phyloP scores from a whole-genome alignment of 495 filamentous ascomycete species.

The Patellaria atrata region DNA sequence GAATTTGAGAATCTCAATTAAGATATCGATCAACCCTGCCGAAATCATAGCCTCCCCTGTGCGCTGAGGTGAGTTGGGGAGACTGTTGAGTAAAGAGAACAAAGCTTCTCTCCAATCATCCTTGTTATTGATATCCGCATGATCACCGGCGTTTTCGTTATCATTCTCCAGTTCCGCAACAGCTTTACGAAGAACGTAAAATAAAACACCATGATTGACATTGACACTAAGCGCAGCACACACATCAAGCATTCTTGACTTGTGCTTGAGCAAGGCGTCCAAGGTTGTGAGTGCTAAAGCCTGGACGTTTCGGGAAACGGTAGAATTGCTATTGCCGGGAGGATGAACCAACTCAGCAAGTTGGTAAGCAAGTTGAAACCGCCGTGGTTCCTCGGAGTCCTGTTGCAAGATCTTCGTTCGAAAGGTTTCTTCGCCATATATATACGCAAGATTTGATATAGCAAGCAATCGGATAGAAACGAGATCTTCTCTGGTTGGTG shows the following conservation, averaged over 20 bases:
- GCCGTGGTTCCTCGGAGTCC: conserved; percentile 80
- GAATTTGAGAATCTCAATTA: conserved; percentile 78
- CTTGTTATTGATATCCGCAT: conserved; percentile 42
- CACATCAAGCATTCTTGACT: conserved; percentile 62
- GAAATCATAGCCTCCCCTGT: conserved; percentile 63
- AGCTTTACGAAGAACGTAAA: conserved; percentile 81
- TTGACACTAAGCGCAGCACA: conserved; percentile 77
- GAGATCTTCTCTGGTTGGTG: conserved; percentile 55
- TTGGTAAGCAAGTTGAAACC: conserved; percentile 82
- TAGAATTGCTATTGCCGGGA: conserved; percentile 47
- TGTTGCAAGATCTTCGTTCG: conserved; percentile 71
- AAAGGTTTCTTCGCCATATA: conserved; percentile 65
- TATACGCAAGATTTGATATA: conserved; percentile 82
- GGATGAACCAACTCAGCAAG: conserved; percentile 79
- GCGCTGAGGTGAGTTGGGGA: conserved; percentile 55
- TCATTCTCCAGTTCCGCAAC: conserved; percentile 57
- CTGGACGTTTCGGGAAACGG: conserved; percentile 59
- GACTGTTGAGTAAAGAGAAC: conserved; percentile 63
- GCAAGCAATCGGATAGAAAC: conserved; percentile 72
- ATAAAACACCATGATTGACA: conserved; percentile 90
- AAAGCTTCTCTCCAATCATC: conserved; percentile 84
- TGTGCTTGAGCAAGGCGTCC: conserved; percentile 68
- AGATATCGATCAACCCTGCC: conserved; percentile 73
- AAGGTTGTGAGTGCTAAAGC: conserved; percentile 69
- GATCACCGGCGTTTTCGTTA: conserved; percentile 39